Base-by-base conservation (phyloP, 345 rosid species). In the Lepidium africanum region DNA sequence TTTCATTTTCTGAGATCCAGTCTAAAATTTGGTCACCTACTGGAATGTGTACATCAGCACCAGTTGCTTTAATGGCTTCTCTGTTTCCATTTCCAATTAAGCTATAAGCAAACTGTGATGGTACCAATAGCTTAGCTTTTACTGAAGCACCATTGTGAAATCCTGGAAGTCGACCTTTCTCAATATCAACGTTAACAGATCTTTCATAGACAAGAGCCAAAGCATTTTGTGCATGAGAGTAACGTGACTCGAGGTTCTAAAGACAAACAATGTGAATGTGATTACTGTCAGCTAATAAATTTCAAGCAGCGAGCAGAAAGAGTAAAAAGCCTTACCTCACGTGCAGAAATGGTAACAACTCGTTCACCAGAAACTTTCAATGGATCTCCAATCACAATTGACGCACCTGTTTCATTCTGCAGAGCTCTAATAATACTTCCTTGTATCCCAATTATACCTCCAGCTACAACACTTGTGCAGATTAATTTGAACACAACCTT, bases 221-320 rank as follows among this genome's bases (percentile, higher is more conserved):
- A 21, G 87, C 95, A 55, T 80, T 81, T 67, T 84, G 95, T 48
- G 89, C 86, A 41, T 87, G 81, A 64, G 95, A 86, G 78, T 80
- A 37, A 63, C 63, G 50, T 43, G 82, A 67, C 67, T 78, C 82
- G 16, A 80, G 81, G 72, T 63, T 77, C 91, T 88, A 64, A 51
- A 60, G 16, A 12, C 38, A 46, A 72, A 25, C 27, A 54, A 40
- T 13, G 10, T 5, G 0, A 76, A 54, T 7, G 7, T 10, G 21
- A 37, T 9, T 43, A 25, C 0, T 30, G 27, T 47, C 25, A 59
- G 36, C 9, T 5, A 30, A 21, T 5, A 43, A 19, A 33, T 30
- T 11, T 14, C 15, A 14, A 45, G 35, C 37, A 61, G 52, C 21
- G 1, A 54, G 27, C 2, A 49, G 43, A 9, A n/a, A 55, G 11